Base-by-base conservation (phyloP, 139 green algal species). In the Volvox reticuliferus region DNA sequence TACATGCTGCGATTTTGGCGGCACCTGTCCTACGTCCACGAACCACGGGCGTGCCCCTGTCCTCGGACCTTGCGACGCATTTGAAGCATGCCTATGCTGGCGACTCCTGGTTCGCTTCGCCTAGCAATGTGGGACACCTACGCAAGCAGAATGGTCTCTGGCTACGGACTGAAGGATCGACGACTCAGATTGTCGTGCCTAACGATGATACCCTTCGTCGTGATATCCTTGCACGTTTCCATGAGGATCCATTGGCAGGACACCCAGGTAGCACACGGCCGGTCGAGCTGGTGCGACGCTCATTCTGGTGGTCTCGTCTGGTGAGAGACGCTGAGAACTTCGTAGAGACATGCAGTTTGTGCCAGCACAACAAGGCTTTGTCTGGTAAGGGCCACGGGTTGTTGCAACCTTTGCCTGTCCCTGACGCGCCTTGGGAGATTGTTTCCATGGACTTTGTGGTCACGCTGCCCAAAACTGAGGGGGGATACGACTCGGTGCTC, bases 281-380 rank as follows among this genome's bases (percentile, higher is more conserved):
- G 0, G 0, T 55, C 21, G 65, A 93, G 5, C 22, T 75, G 0
- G 50, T 95, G 0, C 0, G 1, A 13, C 37, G 80, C 0, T 26
- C n/a, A 0, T 95, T 92, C 65, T 94, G 68, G n/a, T 95, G 91
- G 91, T 73, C 81, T 9, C 71, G 61, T 0, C 20, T 92, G 32
- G 1, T 1, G 0, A 2, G 1, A 0, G 85, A 93, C 71, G 91
- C 93, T 0, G 9, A 50, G 0, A 14, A 71, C 12, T 93, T 91
- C 33, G 82, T 95, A 0, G 0, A 19, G 1, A 33, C 71, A 0
- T 95, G 93, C 75, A 82, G 87, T 28, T n/a, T 18, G 0, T 95
- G 73, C 73, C 73, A 79, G 73, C 73, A 18, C 28, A 79, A 79
- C 19, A 79, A 79, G 73, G 28, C 73, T n/a, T 32, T 36, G 26